Conservation (phyloP, 164 flowering plant genomes). For the Kingdonia uniflora region DNA sequence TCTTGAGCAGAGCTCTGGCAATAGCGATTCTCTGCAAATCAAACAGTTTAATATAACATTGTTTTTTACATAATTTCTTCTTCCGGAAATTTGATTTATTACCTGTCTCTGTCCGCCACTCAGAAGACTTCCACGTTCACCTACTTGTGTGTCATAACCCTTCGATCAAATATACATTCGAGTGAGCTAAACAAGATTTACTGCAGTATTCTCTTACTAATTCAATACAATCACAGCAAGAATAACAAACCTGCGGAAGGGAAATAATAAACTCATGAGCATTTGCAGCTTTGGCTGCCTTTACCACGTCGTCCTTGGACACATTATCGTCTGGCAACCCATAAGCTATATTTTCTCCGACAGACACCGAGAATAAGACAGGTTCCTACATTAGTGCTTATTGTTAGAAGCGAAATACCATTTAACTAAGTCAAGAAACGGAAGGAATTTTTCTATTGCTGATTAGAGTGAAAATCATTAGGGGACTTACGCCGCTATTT, state of each 20-base stretch:
- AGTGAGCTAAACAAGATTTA: slow-evolving; percentile 1
- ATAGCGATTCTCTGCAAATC: slow-evolving; percentile 85
- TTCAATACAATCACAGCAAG: neutral
- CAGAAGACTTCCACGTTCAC: slow-evolving; percentile 90
- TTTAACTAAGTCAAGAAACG: no score
- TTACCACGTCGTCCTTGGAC: slow-evolving; percentile 79
- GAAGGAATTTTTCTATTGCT: no score
- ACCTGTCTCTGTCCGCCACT: slow-evolving; percentile 99
- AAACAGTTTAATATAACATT: neutral
- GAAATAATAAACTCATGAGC: slow-evolving; percentile 95
- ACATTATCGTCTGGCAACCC: slow-evolving; percentile 84
- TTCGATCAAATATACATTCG: slow-evolving; percentile 16
- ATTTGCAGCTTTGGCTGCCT: slow-evolving; percentile 97
- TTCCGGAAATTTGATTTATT: slow-evolving; percentile 1
- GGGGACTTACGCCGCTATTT: no score
- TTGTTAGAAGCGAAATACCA: neutral
- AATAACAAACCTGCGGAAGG: slow-evolving; percentile 67
- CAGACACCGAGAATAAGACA: slow-evolving; percentile 84
- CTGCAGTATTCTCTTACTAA: neutral
- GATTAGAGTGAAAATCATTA: neutral
- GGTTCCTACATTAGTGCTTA: slow-evolving; percentile 57
- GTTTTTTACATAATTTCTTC: neutral
- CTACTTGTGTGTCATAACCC: slow-evolving; percentile 95
- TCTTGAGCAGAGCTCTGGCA: slow-evolving; percentile 87
- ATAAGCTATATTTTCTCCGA: slow-evolving; percentile 97